phyloP scores from a whole-genome alignment of 2,329 filamentous ascomycete genomes.

The Pezizomycotina sp. region DNA sequence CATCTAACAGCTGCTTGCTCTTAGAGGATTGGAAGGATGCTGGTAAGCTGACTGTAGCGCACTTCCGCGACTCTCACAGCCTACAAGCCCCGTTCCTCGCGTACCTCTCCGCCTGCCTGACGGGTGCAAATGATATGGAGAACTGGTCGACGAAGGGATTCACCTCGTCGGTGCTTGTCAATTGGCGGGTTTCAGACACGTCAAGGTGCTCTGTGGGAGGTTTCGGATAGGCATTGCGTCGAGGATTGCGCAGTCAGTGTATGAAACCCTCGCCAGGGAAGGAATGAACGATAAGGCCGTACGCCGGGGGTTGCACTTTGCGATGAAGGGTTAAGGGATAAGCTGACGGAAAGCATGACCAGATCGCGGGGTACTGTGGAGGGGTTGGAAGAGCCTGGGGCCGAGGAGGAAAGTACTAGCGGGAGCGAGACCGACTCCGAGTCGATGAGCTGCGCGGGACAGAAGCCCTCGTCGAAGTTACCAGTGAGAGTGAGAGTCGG shows the following conservation, averaged over 20 bases:
- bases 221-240: constrained; percentile 7
- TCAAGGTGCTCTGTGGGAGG: too few species aligned
- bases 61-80: constrained; percentile 10
- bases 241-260: constrained; percentile 5
- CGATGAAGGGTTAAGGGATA: too few species aligned
- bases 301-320: constrained; percentile 3
- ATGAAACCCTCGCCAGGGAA: constrained; percentile 4
- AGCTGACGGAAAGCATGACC: too few species aligned
- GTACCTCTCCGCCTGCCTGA: constrained; percentile 31
- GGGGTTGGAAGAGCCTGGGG: too few species aligned
- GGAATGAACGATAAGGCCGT: constrained; percentile 1
- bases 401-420: too few species aligned
- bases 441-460: too few species aligned
- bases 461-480: constrained; percentile 1
- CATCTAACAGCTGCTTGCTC: constrained; percentile 27
- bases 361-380: too few species aligned
- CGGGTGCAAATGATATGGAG: constrained; percentile 22
- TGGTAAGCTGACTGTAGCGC: constrained; percentile 23
- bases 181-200: constrained; percentile 10
- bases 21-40: constrained; percentile 24
- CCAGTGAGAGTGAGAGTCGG: constrained; percentile 2
- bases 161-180: constrained; percentile 11
- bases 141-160: constrained; percentile 11
- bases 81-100: constrained; percentile 27
- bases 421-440: too few species aligned